phyloP scores from a whole-genome alignment of 345 rosid species.

The Arabidopsis suecica region DNA sequence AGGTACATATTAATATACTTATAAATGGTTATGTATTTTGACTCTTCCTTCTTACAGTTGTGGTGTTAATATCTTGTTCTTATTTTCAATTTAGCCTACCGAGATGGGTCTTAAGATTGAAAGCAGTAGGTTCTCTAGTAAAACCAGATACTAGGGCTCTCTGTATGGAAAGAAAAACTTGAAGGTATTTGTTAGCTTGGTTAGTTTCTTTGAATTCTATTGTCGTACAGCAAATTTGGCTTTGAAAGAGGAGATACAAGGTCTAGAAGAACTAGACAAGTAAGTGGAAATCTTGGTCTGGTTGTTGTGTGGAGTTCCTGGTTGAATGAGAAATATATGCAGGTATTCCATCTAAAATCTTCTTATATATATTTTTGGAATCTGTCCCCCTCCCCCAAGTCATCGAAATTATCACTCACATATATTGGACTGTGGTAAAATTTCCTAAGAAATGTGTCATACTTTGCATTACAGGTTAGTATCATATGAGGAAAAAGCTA shows the following conservation, averaged over 20 bases:
- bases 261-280: constrained; percentile 68
- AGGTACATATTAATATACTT: no score
- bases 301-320: constrained; percentile 90
- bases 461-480: no score
- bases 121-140: no score
- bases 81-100: no score
- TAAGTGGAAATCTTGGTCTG: constrained; percentile 89
- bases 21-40: no score
- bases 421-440: constrained; percentile 73
- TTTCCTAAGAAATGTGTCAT: constrained; percentile 44
- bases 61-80: no score
- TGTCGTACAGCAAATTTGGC: constrained; percentile 75
- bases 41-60: no score
- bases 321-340: constrained; percentile 98
- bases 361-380: constrained; percentile 19
- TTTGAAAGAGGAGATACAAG: constrained; percentile 76
- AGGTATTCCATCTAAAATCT: constrained; percentile 50
- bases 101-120: no score
- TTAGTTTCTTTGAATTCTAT: constrained; percentile 14
- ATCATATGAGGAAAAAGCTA: no score
- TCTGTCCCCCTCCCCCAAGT: constrained; percentile 38
- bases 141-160: no score
- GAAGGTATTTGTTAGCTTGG: constrained; percentile 8
- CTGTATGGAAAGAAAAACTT: no score
- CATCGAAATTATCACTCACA: constrained; percentile 75